phyloP scores from a whole-genome alignment of 495 filamentous ascomycete genomes.

The Astrothelium subdiscretum region DNA sequence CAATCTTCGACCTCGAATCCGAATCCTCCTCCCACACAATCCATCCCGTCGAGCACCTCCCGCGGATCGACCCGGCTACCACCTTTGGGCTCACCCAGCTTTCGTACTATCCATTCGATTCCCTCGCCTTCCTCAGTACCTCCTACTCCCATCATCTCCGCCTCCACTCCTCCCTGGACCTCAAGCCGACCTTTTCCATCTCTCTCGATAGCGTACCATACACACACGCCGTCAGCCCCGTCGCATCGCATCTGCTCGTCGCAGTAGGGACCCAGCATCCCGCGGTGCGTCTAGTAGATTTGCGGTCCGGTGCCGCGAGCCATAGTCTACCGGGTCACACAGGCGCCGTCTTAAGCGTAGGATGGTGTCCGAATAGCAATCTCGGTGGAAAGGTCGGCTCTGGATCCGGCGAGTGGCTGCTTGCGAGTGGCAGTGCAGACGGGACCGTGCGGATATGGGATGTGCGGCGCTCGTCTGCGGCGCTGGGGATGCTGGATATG shows the following conservation, averaged over 20 bases:
- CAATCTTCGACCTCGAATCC: slow-evolving; percentile 69
- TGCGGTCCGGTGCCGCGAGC: slow-evolving; percentile 62
- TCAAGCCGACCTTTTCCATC: slow-evolving; percentile 53
- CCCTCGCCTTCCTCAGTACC: slow-evolving; percentile 64
- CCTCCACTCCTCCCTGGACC: slow-evolving; percentile 56
- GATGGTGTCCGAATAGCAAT: slow-evolving; percentile 61
- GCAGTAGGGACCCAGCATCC: slow-evolving; percentile 77
- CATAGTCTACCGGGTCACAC: slow-evolving; percentile 68
- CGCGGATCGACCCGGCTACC: slow-evolving; percentile 25
- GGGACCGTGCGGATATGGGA: slow-evolving; percentile 78
- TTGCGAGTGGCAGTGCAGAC: slow-evolving; percentile 68
- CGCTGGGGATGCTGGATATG: slow-evolving; percentile 65
- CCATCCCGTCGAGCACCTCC: slow-evolving; percentile 36
- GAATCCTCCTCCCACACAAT: slow-evolving; percentile 15
- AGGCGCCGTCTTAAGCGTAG: slow-evolving; percentile 57
- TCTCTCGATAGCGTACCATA: slow-evolving; percentile 60
- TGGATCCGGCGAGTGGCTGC: slow-evolving; percentile 45
- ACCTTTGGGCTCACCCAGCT: slow-evolving; percentile 74
- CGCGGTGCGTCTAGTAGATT: slow-evolving; percentile 67
- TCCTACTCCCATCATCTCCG: slow-evolving; percentile 79
- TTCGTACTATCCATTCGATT: slow-evolving; percentile 81
- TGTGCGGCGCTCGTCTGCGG: slow-evolving; percentile 57
- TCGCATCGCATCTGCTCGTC: slow-evolving; percentile 59
- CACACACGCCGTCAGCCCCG: slow-evolving; percentile 63
- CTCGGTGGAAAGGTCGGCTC: neutral